A percentile compares a stretch with the other conserved stretches of the same genome.
Conservation (phyloP, 2,329 filamentous ascomycete species). For the Cercospora nicotianae region DNA sequence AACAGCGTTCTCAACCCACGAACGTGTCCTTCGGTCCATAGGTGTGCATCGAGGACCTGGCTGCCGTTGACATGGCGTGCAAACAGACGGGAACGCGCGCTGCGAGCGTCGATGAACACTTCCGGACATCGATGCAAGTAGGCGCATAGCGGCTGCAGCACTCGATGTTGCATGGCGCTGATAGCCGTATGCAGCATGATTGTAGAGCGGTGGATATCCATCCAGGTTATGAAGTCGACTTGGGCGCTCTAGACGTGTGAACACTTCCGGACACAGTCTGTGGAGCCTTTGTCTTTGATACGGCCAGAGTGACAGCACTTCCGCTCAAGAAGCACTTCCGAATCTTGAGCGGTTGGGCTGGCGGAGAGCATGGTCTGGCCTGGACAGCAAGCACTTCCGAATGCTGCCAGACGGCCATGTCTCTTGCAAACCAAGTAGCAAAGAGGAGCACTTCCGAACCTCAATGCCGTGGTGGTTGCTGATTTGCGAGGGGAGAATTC, state of each 20-base stretch:
- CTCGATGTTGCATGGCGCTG: background rate
- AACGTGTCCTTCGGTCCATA: background rate
- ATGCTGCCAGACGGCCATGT: constrained; percentile 3
- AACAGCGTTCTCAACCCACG: background rate
- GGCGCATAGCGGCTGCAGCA: background rate
- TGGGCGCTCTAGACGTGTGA: constrained; percentile 9
- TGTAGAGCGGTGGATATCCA: background rate
- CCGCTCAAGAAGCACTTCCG: constrained; percentile 10
- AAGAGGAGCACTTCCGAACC: constrained; percentile 13
- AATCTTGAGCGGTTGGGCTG: background rate
- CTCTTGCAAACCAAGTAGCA: background rate
- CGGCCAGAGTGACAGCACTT: background rate
- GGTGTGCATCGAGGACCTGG: background rate
- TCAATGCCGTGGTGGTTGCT: background rate
- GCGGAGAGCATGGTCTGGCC: background rate
- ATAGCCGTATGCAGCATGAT: background rate
- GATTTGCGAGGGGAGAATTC: background rate
- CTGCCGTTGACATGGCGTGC: background rate
- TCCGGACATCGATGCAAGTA: constrained; percentile 17
- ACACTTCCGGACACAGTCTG: constrained; percentile 22
- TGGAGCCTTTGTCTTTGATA: background rate
- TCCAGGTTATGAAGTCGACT: background rate
- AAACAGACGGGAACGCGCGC: background rate
- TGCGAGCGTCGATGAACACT: constrained; percentile 16
- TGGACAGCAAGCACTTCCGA: constrained; percentile 16